Base-by-base conservation (phyloP, 2,329 filamentous ascomycete species). In the Tolypocladium ovalisporum region DNA sequence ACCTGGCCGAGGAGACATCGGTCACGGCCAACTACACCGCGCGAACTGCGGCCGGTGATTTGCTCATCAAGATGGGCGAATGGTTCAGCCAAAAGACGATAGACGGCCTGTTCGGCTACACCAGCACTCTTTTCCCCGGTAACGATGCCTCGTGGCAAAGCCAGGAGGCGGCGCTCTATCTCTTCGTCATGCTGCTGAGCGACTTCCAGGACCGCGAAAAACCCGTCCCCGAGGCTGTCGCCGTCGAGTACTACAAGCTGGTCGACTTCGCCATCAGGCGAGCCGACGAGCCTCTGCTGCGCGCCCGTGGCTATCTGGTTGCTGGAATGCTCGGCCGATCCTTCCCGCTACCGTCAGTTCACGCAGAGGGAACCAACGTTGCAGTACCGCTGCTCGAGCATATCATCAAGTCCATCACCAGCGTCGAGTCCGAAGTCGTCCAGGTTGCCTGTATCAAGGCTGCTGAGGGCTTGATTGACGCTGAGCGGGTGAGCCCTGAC, bases 1-100 rank as follows among this genome's bases (percentile, higher is more conserved):
- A 95, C 72, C 79, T 99, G 52, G 93, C 91, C 1, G 94, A 99
- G 72, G 93, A 97, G 74, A 93, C 90, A 2, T 93, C 91, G 2
- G 88, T 97, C 22, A 96, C 91, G 15, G 89, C 92, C 36, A 97
- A 97, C 71, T 99, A 97, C 74, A 97, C 94, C 0, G 89, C 94
- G 17, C 85, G 94, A 63, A 96, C 90, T 22, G 94, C 93, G 44
- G 94, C 90, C 62, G 92, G 91, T 54, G 94, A 97, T 69, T 77
- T 99, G 54, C 81, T 96, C 34, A 91, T 96, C 73, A 97, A 96
- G 74, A 79, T 96, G 59, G 90, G 89, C 53, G 92, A 97, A 70
- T 96, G 91, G 92, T 81, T 96, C 56, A 84, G 86, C 63, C 79
- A 83, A 56, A 84, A 83, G 55, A 86, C 90, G 0, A 78, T 95